Evolutionary conservation across 2,329 filamentous ascomycete species (phyloP), one percentile per base, ranked within the genome.

Genomic region (Epichloe scottii): DNA sequence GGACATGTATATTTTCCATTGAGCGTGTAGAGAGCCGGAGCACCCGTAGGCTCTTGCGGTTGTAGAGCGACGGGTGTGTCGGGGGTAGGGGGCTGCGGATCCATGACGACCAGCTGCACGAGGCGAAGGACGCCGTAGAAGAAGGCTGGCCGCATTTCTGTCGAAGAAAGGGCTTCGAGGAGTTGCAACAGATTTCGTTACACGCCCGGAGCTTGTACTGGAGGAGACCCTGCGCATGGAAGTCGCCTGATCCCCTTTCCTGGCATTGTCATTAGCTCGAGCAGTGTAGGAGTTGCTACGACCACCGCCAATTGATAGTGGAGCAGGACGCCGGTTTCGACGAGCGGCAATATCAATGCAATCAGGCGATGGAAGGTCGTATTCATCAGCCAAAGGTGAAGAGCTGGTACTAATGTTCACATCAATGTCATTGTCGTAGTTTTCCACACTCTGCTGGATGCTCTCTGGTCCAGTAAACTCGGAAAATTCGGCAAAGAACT

Each of bases 221-320:
- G 77, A 80, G 14, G 73, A 71, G 42, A 79, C 77, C 41, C 77
- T 72, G 23, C 76, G 71, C 65, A 80, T 76, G 2, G 74, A 71
- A 53, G 70, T 70, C 2, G 69, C 65, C 17, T 68, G 63, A 23
- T 78, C 75, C 17, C 64, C 56, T 34, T 73, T 66, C 57, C 71
- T 70, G 17, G 67, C 58, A 49, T 68, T 61, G n/a, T 79, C 77
- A 5, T 74, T 72, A 0, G 73, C 73, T 61, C 73, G 75, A 7
- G 74, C 71, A 3, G 66, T 67, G 26, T 59, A 63, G 3, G 56
- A 70, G 40, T 66, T 70, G 55, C 66, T 72, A 48, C 74, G 70
- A 19, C 73, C 62, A 8, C 72, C 68, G 10, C 65, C 65, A 40
- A 75, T 68, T 30, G 71, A 69, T n/a, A 79, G 66, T 33, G 73